These are phyloP conservation scores for Rhynchospora pubera DNA, from an alignment of 176 grass and related monocot species.

Conservation along the genomic window DNA sequence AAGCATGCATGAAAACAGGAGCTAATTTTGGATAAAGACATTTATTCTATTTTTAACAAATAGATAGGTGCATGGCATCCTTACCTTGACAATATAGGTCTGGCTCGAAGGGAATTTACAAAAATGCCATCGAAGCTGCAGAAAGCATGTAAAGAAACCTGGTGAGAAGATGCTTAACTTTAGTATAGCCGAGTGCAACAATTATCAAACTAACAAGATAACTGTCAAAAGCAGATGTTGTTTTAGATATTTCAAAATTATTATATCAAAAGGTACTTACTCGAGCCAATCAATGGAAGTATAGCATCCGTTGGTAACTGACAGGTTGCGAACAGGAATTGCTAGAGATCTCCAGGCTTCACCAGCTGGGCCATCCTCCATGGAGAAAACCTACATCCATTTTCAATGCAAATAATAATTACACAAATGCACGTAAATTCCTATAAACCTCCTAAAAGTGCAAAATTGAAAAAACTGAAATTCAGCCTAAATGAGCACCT, in stretches of 20 bases:
- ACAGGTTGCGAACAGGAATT: slow-evolving; percentile 45
- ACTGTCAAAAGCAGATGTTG: background rate
- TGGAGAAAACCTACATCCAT: slow-evolving; percentile 71
- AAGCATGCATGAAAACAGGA: background rate
- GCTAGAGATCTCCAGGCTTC: slow-evolving; percentile 57
- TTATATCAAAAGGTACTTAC: slow-evolving; percentile 52
- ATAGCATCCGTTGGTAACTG: slow-evolving; percentile 18
- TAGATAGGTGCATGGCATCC: background rate
- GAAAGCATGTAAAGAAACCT: slow-evolving; percentile 63
- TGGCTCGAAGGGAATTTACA: slow-evolving; percentile 77
- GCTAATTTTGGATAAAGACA: slow-evolving; percentile 3
- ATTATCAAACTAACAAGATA: slow-evolving; percentile 16
- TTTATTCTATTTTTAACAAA: background rate
- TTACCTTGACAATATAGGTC: slow-evolving; percentile 79
- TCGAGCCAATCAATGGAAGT: slow-evolving; percentile 72
- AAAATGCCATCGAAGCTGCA: slow-evolving; percentile 96
- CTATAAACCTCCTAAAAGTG: background rate
- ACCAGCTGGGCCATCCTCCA: slow-evolving; percentile 58
- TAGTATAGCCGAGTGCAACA: slow-evolving; percentile 29
- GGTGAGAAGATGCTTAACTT: slow-evolving; percentile 53
- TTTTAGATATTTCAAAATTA: slow-evolving; percentile 12
- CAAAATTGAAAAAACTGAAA: background rate
- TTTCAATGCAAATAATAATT: background rate
- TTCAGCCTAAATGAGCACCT: background rate
- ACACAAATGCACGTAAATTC: background rate